Conservation (phyloP, 495 filamentous ascomycete species). For the Trichoderma parareesei region DNA sequence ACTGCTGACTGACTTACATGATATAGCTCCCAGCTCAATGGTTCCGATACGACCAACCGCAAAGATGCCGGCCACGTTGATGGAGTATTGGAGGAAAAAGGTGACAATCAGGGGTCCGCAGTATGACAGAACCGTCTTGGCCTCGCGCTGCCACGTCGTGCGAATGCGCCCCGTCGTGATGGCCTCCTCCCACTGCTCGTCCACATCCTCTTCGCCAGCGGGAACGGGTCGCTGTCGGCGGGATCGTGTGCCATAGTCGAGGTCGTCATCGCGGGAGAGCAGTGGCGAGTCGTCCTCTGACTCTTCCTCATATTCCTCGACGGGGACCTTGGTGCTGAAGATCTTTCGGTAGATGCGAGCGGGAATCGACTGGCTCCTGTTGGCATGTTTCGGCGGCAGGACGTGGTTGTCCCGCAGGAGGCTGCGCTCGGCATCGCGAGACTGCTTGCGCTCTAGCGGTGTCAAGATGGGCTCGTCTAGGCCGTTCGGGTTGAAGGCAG, state of each 20-base stretch:
- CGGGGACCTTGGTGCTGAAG: slow-evolving; percentile 36
- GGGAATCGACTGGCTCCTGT: slow-evolving; percentile 16
- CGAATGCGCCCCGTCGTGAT: slow-evolving; percentile 55
- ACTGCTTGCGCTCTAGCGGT: slow-evolving; percentile 52
- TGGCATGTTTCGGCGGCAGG: slow-evolving; percentile 53
- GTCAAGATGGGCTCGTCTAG: slow-evolving; percentile 46
- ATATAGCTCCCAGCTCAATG: slow-evolving; percentile 51
- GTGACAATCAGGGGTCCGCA: slow-evolving; percentile 61
- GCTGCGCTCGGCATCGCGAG: slow-evolving; percentile 64
- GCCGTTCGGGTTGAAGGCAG: slow-evolving; percentile 23
- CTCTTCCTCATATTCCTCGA: slow-evolving; percentile 21
- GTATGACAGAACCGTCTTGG: slow-evolving; percentile 46
- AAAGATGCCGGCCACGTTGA: slow-evolving; percentile 64
- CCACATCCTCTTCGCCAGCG: slow-evolving; percentile 20
- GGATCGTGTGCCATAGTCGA: neutral
- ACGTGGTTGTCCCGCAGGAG: slow-evolving; percentile 72
- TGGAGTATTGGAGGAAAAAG: slow-evolving; percentile 66
- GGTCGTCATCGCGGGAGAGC: slow-evolving; percentile 13
- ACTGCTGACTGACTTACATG: slow-evolving; percentile 5
- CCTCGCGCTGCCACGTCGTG: slow-evolving; percentile 66
- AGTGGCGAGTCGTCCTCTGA: slow-evolving; percentile 34
- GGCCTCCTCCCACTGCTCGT: slow-evolving; percentile 62
- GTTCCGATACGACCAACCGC: slow-evolving; percentile 58
- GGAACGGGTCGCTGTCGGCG: neutral
- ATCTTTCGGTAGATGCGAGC: slow-evolving; percentile 29